These are phyloP conservation scores for Torulaspora indica DNA, from an alignment of 805 yeast genomes.

Conservation along the genomic window DNA sequence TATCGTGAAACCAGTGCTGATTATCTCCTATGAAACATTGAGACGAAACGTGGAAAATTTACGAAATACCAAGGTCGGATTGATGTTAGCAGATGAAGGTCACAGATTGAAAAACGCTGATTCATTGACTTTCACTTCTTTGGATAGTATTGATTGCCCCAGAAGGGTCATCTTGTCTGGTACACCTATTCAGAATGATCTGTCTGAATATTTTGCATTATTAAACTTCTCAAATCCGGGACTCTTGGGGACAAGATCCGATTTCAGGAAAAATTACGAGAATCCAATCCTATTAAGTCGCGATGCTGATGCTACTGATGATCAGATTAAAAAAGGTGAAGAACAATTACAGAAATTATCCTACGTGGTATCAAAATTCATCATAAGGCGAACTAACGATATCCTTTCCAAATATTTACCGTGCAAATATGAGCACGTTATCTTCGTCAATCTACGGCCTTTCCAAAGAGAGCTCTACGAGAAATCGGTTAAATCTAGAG, in stretches of 20 bases:
- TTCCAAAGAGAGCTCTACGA: slow-evolving; percentile 69
- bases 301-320: slow-evolving; percentile 83
- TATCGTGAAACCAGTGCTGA: slow-evolving; percentile 87
- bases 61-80: slow-evolving; percentile 74
- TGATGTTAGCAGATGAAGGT: slow-evolving; percentile 82
- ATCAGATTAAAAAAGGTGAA: slow-evolving; percentile 67
- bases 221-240: slow-evolving; percentile 94
- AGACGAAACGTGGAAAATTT: slow-evolving; percentile 77
- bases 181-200: slow-evolving; percentile 94
- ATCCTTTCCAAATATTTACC: slow-evolving; percentile 90
- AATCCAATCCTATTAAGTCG: slow-evolving; percentile 74
- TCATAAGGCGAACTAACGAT: slow-evolving; percentile 93
- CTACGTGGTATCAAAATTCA: slow-evolving; percentile 75
- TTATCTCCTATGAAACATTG: slow-evolving; percentile 89
- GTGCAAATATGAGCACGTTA: slow-evolving; percentile 92
- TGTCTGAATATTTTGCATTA: slow-evolving; percentile 87
- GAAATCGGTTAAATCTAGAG: slow-evolving; percentile 75
- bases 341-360: slow-evolving; percentile 65
- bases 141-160: slow-evolving; percentile 76
- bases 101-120: slow-evolving; percentile 85
- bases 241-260: slow-evolving; percentile 73
- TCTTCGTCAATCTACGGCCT: slow-evolving; percentile 80
- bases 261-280: slow-evolving; percentile 83
- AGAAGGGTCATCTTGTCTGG: slow-evolving; percentile 92
- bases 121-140: slow-evolving; percentile 81